Base-by-base conservation (phyloP, 768 basidiomycete species). In the Rhodosporidiobolus odoratus region DNA sequence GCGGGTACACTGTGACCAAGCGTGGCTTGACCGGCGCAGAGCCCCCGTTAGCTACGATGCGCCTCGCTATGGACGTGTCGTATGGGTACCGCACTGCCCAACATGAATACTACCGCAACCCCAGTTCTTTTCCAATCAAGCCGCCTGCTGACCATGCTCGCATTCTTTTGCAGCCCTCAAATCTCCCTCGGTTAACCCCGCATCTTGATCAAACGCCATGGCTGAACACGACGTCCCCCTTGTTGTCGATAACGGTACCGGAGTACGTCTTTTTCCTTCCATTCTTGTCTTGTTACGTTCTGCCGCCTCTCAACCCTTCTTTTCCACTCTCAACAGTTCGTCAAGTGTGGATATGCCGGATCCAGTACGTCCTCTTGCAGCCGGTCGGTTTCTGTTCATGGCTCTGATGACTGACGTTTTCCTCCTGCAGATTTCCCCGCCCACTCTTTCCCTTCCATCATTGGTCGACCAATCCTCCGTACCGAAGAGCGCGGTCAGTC, bases 391-490 rank as follows among this genome's bases (percentile, higher is more conserved):
- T 21, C 61, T 23, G 52, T 37, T 50, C 48, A 9, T 13, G 43
- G 17, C 38, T 19, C 32, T 16, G 52, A 50, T 6, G 21, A 53
- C 63, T n/a, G 4, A 47, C 32, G 15, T 32, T 32, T 15, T 2
- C 6, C 21, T 4, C 34, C 6, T 7, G 37, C 67, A 77, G 76
- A 97, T 83, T 97, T 96, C 76, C 94, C 94, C 60, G 90, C 90
- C 82, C 87, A 90, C 84, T 92, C 96, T 66, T 99, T 98, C 79
- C 91, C 95, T 4, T 98, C 96, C 48, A 88, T 99, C 78, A 87
- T 99, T 75, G 96, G 96, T 25, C 89, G 95, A 27, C 95, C 95
- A 38, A 99, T 99, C 79, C 83, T 98, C 71, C 92, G 95, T 69
- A 95, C 95, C 13, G 95, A 98, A 81, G 95, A 98, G 81, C 90